These are phyloP conservation scores for Globomyces sp. DNA, from an alignment of 371 early-diverging fungal genomes.

Conservation along the genomic window DNA sequence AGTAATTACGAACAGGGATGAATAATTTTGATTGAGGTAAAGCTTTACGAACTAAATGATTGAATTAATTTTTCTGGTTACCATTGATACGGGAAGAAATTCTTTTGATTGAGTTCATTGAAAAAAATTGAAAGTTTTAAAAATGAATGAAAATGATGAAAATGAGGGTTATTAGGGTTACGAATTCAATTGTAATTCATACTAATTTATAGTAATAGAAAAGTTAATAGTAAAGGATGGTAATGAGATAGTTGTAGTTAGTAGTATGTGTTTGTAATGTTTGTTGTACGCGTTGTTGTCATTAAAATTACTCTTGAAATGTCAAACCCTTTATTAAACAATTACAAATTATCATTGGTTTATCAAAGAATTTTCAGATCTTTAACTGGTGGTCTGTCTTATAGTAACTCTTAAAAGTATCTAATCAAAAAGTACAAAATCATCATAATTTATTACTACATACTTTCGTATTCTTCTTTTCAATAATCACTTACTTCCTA, in stretches of 20 bases:
- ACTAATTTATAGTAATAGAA: no score
- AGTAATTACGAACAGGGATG: constrained; percentile 25
- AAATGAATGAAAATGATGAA: no score
- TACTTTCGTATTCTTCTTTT: neutral
- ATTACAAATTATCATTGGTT: constrained; percentile 5
- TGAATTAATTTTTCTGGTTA: constrained; percentile 10
- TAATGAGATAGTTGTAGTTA: no score
- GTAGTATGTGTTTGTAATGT: no score
- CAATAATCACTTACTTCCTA: neutral
- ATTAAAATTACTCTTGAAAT: neutral
- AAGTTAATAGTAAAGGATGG: no score
- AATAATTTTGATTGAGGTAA: constrained; percentile 10
- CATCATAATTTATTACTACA: constrained; percentile 1
- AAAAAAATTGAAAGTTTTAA: constrained; percentile 10
- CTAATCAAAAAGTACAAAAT: neutral
- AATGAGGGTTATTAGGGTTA: no score
- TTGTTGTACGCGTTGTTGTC: no score
- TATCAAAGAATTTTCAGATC: neutral
- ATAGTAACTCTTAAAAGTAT: neutral
- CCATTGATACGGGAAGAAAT: constrained; percentile 1
- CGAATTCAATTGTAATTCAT: no score
- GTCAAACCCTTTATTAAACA: constrained; percentile 1
- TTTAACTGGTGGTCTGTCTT: neutral
- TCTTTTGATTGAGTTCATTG: constrained; percentile 4
- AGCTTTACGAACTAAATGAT: neutral